Evolutionary conservation across 1,284 basidiomycete species (phyloP).

Genomic region (Ganoderma lucidum): DNA sequence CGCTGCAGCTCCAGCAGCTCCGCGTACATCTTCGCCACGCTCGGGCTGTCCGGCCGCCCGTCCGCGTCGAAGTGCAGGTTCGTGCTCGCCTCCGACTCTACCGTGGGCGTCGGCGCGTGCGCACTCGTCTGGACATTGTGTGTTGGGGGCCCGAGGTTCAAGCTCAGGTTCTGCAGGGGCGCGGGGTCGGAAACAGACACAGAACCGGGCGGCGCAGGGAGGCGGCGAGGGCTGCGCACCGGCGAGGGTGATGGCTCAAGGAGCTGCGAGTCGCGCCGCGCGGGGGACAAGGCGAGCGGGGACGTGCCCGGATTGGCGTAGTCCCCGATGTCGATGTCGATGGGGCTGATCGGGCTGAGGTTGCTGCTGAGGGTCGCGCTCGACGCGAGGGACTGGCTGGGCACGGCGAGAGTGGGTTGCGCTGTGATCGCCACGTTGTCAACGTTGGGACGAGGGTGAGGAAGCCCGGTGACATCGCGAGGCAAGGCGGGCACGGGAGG

Average conservation of each 20-base stretch:
- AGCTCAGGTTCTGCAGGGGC: not conserved
- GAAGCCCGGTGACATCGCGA: not conserved
- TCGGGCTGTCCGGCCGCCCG: constrained; percentile 14
- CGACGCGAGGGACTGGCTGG: not conserved
- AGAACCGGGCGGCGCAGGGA: not conserved
- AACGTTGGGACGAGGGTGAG: too few species aligned
- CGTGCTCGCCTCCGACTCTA: not conserved
- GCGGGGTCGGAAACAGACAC: not conserved
- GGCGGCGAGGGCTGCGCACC: not conserved
- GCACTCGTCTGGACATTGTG: too few species aligned
- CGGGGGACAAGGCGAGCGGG: not conserved
- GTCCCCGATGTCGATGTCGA: constrained; percentile 6
- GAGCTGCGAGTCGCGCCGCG: constrained; percentile 7
- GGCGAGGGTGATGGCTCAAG: not conserved
- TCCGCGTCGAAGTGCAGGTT: not conserved
- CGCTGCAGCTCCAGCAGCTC: constrained; percentile 6
- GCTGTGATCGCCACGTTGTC: not conserved
- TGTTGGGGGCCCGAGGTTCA: not conserved
- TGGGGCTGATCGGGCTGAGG: not conserved
- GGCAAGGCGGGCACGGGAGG: not conserved
- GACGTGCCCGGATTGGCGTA: not conserved
- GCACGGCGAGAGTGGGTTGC: not conserved
- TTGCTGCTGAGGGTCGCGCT: not conserved
- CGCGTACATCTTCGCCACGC: constrained; percentile 8
- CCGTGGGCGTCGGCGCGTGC: too few species aligned